These are phyloP conservation scores for Brassica carinata DNA, from an alignment of 345 rosid species.

Conservation along the genomic window DNA sequence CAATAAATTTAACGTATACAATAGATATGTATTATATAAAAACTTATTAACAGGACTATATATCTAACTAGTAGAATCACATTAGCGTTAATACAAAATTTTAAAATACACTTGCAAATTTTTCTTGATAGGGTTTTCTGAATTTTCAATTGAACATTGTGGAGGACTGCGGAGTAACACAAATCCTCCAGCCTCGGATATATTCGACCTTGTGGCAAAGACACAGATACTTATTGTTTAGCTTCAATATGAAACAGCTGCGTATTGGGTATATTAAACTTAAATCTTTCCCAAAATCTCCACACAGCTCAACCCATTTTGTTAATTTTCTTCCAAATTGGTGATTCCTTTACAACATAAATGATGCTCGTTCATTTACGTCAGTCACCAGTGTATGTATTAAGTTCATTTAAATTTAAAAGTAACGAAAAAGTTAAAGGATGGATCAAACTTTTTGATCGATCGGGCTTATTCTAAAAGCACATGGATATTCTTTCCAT, in stretches of 20 bases:
- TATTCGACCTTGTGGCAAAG: background rate
- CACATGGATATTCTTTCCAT: conserved; percentile 42
- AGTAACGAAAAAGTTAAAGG: conserved; percentile 26
- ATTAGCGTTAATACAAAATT: background rate
- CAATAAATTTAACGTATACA: background rate
- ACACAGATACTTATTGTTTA: background rate
- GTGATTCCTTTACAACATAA: background rate
- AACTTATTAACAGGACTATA: background rate
- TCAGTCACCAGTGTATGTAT: background rate
- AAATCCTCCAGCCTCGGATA: background rate
- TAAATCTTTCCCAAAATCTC: background rate
- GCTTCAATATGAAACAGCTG: background rate
- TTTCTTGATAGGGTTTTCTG: background rate
- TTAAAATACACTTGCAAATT: background rate
- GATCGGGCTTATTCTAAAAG: conserved; percentile 39
- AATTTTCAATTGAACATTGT: background rate
- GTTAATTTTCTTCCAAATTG: background rate
- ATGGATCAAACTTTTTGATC: conserved; percentile 36
- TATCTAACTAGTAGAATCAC: background rate
- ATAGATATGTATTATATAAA: background rate
- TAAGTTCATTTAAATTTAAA: conserved; percentile 5
- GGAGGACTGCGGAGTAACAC: background rate
- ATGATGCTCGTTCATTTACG: background rate
- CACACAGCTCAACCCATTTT: background rate
- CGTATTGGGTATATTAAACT: background rate